Percentiles rank a stretch among this genome's conserved stretches.
These are phyloP conservation scores for Chaetomium globosum DNA, from an alignment of 2,329 filamentous ascomycete species.

Conservation along the genomic window DNA sequence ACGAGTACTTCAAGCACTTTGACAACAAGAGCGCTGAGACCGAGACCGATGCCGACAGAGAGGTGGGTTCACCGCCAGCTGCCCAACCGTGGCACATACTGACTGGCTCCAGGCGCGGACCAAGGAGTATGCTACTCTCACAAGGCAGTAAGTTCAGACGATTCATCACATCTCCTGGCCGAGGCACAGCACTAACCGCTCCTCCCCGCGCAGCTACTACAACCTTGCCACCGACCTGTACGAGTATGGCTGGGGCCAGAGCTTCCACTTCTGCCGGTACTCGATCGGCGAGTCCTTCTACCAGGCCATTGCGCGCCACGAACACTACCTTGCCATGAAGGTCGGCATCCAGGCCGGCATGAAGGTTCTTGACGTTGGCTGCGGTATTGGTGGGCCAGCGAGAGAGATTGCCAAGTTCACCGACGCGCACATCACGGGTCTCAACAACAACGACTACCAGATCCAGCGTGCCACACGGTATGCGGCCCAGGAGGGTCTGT, in stretches of 20 bases:
- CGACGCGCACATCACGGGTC: slow-evolving; percentile 80
- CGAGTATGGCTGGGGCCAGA: slow-evolving; percentile 95
- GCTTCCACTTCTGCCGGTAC: slow-evolving; percentile 97
- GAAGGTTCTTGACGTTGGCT: slow-evolving; percentile 93
- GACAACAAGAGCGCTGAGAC: slow-evolving; percentile 72
- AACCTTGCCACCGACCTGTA: slow-evolving; percentile 95
- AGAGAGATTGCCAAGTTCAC: slow-evolving; percentile 96
- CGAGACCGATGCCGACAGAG: slow-evolving; percentile 81
- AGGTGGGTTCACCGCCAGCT: slow-evolving; percentile 56
- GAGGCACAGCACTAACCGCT: slow-evolving; percentile 30
- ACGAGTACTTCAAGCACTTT: slow-evolving; percentile 87
- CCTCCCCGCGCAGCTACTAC: slow-evolving; percentile 69
- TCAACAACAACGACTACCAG: slow-evolving; percentile 99
- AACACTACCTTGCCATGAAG: slow-evolving; percentile 92
- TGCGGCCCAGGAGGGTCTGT: slow-evolving; percentile 77
- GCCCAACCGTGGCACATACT: neutral
- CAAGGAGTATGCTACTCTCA: slow-evolving; percentile 89
- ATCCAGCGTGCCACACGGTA: slow-evolving; percentile 90
- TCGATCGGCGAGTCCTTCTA: slow-evolving; percentile 82
- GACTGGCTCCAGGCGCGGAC: slow-evolving; percentile 63
- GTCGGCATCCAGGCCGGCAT: slow-evolving; percentile 85
- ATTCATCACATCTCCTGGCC: neutral
- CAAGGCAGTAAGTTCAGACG: slow-evolving; percentile 73
- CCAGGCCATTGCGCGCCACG: slow-evolving; percentile 91
- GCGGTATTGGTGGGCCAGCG: slow-evolving; percentile 92